Conservation (phyloP, 306 rosid genomes). For the Sesbania bispinosa region DNA sequence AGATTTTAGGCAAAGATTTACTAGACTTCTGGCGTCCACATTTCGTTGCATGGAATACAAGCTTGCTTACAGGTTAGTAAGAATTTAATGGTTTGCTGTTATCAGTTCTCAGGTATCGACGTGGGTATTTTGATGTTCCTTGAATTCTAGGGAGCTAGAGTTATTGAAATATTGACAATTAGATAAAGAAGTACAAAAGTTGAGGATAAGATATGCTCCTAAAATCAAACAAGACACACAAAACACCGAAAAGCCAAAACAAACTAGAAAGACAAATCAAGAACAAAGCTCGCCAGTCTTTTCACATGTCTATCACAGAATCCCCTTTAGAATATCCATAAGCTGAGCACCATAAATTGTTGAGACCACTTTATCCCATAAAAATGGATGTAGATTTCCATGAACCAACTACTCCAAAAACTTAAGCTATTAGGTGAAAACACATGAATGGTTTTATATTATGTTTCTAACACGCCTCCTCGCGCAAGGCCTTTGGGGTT, state of each 20-base stretch:
- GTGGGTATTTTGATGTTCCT: neutral
- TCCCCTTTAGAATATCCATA: neutral
- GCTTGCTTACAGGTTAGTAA: constrained; percentile 88
- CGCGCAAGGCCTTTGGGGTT: too few species aligned
- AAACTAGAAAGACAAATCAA: neutral
- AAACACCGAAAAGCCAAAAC: neutral
- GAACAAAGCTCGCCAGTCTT: neutral
- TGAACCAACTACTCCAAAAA: too few species aligned
- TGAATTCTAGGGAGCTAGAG: neutral
- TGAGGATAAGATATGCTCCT: neutral
- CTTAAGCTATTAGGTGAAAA: too few species aligned
- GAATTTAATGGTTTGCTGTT: neutral
- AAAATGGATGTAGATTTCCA: too few species aligned
- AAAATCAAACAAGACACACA: neutral
- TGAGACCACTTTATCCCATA: too few species aligned
- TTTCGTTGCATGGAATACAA: constrained; percentile 70
- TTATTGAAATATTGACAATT: neutral
- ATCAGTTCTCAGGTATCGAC: neutral
- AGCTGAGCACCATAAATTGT: too few species aligned
- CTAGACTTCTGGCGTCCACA: constrained; percentile 56
- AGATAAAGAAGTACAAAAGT: neutral
- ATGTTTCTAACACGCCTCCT: too few species aligned
- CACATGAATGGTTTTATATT: too few species aligned
- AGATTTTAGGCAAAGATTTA: constrained; percentile 85
- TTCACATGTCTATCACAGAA: neutral